Percentiles rank a stretch among this genome's conserved stretches.
Conservation (phyloP, 306 rosid genomes). For the Trichosanthes cucumerina region DNA sequence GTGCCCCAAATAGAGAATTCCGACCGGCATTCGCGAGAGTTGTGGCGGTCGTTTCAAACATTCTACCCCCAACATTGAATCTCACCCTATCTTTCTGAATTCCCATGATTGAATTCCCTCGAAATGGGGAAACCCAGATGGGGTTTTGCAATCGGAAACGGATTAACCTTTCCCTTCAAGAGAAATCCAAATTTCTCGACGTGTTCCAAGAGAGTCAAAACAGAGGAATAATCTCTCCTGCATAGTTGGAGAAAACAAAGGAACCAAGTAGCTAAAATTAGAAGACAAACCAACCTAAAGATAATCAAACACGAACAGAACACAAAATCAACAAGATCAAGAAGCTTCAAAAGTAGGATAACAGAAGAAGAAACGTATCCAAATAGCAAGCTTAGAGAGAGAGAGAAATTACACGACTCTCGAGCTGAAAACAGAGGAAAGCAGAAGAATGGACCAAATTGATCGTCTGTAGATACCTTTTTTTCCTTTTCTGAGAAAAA, state of each 20-base stretch:
- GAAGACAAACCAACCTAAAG: background rate
- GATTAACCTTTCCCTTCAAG: background rate
- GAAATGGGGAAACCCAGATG: slow-evolving; percentile 29
- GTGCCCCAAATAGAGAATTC: slow-evolving; percentile 72
- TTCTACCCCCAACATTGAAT: slow-evolving; percentile 89
- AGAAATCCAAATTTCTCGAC: background rate
- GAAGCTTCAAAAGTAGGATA: background rate
- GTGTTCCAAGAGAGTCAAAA: background rate
- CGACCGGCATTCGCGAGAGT: slow-evolving; percentile 92
- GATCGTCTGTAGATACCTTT: background rate
- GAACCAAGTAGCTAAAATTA: background rate
- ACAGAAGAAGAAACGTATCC: background rate
- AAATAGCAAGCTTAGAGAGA: background rate
- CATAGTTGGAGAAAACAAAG: background rate
- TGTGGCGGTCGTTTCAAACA: slow-evolving; percentile 77
- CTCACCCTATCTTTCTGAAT: slow-evolving; percentile 52
- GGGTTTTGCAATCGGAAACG: slow-evolving; percentile 10
- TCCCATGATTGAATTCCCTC: slow-evolving; percentile 37
- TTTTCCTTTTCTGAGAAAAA: slow-evolving; percentile 22
- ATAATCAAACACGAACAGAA: background rate
- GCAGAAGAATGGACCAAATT: background rate
- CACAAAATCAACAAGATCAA: background rate
- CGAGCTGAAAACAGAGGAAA: slow-evolving; percentile 14
- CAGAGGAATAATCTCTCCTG: background rate
- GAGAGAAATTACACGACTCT: background rate